A percentile compares a stretch with the other conserved stretches of the same genome.
Evolutionary conservation across 139 green algal genomes (phyloP).

Genomic region (Picochlorum sp.): DNA sequence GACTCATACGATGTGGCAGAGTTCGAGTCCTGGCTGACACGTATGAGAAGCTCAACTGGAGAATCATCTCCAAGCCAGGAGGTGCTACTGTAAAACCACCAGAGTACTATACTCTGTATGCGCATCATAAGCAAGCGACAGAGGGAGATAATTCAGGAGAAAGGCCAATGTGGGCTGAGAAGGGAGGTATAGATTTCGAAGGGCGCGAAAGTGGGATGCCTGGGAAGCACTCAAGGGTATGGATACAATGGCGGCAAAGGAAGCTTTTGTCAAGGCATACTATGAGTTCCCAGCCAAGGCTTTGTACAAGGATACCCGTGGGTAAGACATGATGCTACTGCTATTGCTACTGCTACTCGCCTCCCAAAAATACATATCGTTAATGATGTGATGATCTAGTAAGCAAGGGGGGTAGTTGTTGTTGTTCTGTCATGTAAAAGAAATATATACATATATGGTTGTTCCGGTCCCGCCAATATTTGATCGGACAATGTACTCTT

Average conservation of each 20-base stretch:
- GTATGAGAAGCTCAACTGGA: slow-evolving; percentile 82
- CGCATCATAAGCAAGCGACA: slow-evolving; percentile 44
- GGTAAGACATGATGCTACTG: neutral
- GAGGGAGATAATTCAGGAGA: slow-evolving; percentile 72
- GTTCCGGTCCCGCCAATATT: no score
- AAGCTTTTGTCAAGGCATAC: slow-evolving; percentile 68
- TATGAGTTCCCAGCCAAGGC: slow-evolving; percentile 62
- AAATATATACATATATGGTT: no score
- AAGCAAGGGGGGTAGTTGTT: no score
- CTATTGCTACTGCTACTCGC: neutral
- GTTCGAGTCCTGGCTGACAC: slow-evolving; percentile 52
- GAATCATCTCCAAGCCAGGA: slow-evolving; percentile 80
- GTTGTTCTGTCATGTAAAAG: no score
- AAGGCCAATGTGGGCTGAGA: slow-evolving; percentile 87
- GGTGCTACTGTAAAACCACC: slow-evolving; percentile 80
- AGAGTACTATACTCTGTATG: slow-evolving; percentile 73
- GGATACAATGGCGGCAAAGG: slow-evolving; percentile 47
- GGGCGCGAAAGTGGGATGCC: slow-evolving; percentile 74
- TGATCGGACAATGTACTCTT: no score
- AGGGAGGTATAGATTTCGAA: slow-evolving; percentile 90
- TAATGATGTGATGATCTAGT: no score
- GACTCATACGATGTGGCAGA: slow-evolving; percentile 56
- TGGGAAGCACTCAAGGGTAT: slow-evolving; percentile 69
- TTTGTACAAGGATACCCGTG: slow-evolving; percentile 64
- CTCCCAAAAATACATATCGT: no score